Base-by-base conservation (phyloP, 2,329 filamentous ascomycete species). In the Peltaster fructicola region DNA sequence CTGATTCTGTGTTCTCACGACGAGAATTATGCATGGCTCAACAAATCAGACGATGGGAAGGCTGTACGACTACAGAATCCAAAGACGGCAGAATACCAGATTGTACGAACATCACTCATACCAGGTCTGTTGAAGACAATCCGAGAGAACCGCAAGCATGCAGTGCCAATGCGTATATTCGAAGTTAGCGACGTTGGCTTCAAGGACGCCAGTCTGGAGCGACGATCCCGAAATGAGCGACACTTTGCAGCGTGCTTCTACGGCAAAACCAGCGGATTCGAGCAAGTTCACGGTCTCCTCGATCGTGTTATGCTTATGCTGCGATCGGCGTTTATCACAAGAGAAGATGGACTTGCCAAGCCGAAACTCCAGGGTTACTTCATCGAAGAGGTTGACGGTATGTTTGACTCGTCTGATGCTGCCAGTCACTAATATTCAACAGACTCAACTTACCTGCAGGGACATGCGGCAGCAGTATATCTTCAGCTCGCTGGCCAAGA, bases 191-290 rank as follows among this genome's bases (percentile, higher is more conserved):
- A 95, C 44, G 78, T 93, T 11, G 82, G 78, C 15, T 80, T 91
- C 63, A 92, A 95, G 57, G 85, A 92, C 43, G 55, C 73, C 33
- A 61, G 60, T 8, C 53, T 72, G 22, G 88, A 98, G 63, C 71
- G 88, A 36, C 81, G 82, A 59, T 77, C 73, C 39, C 70, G 81
- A 38, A 98, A 98, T 51, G 80, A 93, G 61, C 65, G 85, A 28
- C 85, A 91, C 57, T 95, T 92, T 50, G 81, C 80, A n/a, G 88
- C 84, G 7, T 84, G 82, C 2, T 92, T 77, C 67, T 93, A 85
- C 54, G 84, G 84, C 45, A 92, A 88, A 63, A 80, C 73, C 3
- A 82, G 75, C 40, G 88, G 90, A 20, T 98, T 98, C 52, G 88
- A 98, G 56, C 62, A 90, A 35, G 81, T 98, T 3, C 90, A 98